Base-by-base conservation (phyloP, 257 asterid species). In the Buddleja alternifolia region DNA sequence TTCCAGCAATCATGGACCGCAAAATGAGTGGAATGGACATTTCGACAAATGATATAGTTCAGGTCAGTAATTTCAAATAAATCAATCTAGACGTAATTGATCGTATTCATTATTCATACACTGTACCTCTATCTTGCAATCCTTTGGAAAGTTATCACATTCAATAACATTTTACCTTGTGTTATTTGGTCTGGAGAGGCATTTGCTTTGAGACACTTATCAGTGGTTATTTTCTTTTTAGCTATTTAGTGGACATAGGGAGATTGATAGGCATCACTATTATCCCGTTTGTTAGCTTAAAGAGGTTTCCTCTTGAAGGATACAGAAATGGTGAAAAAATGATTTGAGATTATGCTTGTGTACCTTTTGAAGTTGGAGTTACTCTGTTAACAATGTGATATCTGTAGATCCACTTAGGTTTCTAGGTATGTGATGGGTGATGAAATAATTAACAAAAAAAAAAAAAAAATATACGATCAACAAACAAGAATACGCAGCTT, bases 1-100 rank as follows among this genome's bases (percentile, higher is more conserved):
- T 60, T 83, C 79, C 91, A 93, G 99, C 77, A 74, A 85, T 93
- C 77, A 80, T 85, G 93, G 97, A 90, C 86, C 84, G 88, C 56
- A 90, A 90, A 82, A 76, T 88, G 89, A 71, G 75, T 53, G 97
- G 98, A 70, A 73, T 81, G 84, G 99, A 93, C 76, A 76, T 88
- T 74, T 85, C 90, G 61, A 70, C 73, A 7, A 85, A 85, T 71
- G 95, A 90, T 74, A 81, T 90, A 44, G 81, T 90, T 80, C 94
- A 89, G 86, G 98, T 92, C 52, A 74, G 97, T 80, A 23, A 52
- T 62, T 69, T 73, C 48, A 15, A 1, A 14, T 36, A 53, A 50
- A 16, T 45, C 14, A 41, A 60, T 78, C 46, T 14, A 66, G 11
- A 52, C 61, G 45, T 72, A 41, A 23, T 41, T 40, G 15, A 24